Percentiles rank a stretch among this genome's conserved stretches.
Conservation (phyloP, 495 filamentous ascomycete species). For the Polyplosphaeria fusca region DNA sequence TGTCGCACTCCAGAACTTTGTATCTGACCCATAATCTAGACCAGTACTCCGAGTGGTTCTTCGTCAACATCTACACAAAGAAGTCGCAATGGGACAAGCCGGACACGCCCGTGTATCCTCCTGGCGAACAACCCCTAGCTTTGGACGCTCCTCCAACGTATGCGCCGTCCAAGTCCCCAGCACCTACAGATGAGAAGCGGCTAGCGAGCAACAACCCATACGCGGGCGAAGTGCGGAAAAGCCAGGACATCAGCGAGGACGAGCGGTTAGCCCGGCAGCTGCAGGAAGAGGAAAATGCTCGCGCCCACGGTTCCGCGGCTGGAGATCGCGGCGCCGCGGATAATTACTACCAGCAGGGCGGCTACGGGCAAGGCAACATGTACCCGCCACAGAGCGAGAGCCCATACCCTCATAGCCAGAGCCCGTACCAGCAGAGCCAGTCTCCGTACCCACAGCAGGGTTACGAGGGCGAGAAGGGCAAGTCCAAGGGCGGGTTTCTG, state of each 20-base stretch:
- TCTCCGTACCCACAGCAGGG: constrained; percentile 29
- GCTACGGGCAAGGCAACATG: constrained; percentile 1
- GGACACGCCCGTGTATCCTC: constrained; percentile 56
- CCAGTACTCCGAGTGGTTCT: constrained; percentile 62
- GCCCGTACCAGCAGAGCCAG: constrained; percentile 30
- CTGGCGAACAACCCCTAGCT: constrained; percentile 39
- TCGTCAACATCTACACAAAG: constrained; percentile 79
- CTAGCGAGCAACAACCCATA: constrained; percentile 63
- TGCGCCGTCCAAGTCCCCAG: constrained; percentile 34
- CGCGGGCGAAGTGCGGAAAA: constrained; percentile 30
- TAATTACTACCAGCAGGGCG: constrained; percentile 44
- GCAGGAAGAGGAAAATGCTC: constrained; percentile 77
- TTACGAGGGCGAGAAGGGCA: constrained; percentile 30
- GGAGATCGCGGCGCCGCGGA: constrained; percentile 40
- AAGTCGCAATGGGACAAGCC: constrained; percentile 85
- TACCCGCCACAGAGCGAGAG: background rate
- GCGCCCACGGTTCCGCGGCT: constrained; percentile 35
- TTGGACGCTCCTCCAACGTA: constrained; percentile 64
- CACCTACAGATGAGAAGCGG: constrained; percentile 52
- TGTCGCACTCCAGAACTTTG: background rate
- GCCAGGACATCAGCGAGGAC: constrained; percentile 57
- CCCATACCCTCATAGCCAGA: background rate
- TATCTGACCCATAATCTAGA: constrained; percentile 5
- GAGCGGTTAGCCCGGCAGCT: constrained; percentile 70
- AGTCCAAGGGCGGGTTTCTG: constrained; percentile 48